Base-by-base conservation (phyloP, 2,329 filamentous ascomycete genomes). In the Stachybotrys echinatus region DNA sequence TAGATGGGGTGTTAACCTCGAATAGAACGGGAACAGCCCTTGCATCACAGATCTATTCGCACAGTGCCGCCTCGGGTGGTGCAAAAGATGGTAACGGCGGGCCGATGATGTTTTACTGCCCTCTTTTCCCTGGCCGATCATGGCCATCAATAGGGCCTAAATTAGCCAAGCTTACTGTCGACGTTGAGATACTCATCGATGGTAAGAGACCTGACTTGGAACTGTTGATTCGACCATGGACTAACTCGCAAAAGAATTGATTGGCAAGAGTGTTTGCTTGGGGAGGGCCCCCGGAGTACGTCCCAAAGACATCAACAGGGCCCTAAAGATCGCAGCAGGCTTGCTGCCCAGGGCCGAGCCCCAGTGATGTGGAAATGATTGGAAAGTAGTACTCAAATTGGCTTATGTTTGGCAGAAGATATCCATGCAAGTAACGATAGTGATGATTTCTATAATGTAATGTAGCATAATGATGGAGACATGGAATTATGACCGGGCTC, bases 211-310 rank as follows among this genome's bases (percentile, higher is more conserved):
- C n/a, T n/a, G 20, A 12, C 14, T 21, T 14, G 17, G 12, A 21
- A 18, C 20, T 18, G n/a, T n/a, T n/a, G n/a, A n/a, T 42, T 21
- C 8, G 2, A 10, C 10, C 39, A 42, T 8, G 5, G 39, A 18
- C 39, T 42, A 10, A 42, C 39, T n/a, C 12, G 5, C 3, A 20
- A 21, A 43, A 73, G 70, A 74, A 60, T 54, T 74, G 43, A 60
- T 63, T 1, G 49, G 51, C 3, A 61, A 51, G 14, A 64, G 68
- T 17, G 63, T 74, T 6, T 74, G 71, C 39, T 54, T 74, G 7
- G 71, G 71, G 8, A 60, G 68, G 5, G 63, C 62, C 2, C 71
- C 71, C 0, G 71, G 68, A 0, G 51, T 73, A 10, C 64, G 71
- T 6, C 67, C 67, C 1, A 66, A 61, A 38, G 70, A 74, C 42